Evolutionary conservation across 257 asterid genomes (phyloP).

Genomic region (Catharanthus roseus): DNA sequence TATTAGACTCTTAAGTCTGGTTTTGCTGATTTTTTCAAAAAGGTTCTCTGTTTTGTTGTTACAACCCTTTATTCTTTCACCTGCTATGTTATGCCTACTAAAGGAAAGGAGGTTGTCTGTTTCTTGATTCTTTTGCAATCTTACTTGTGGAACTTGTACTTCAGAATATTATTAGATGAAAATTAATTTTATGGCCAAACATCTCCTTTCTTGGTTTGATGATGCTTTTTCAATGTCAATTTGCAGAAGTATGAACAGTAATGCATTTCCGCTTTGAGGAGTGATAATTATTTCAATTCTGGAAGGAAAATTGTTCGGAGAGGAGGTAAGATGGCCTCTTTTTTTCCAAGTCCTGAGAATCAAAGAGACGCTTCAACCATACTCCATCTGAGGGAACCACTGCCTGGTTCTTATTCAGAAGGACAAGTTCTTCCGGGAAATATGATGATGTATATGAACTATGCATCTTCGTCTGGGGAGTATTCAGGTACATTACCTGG

Average conservation of each 20-base stretch:
- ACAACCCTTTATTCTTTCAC: not conserved
- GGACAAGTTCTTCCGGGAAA: constrained; percentile 36
- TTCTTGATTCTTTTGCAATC: not conserved
- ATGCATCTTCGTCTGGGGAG: constrained; percentile 48
- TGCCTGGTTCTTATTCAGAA: constrained; percentile 47
- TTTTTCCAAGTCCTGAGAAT: constrained; percentile 47
- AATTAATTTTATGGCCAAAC: not conserved
- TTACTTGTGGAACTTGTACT: not conserved
- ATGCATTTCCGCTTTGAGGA: constrained; percentile 14
- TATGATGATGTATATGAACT: constrained; percentile 54
- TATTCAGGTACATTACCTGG: constrained; percentile 37
- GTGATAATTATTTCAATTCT: constrained; percentile 1
- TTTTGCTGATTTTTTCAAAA: not conserved
- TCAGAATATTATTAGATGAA: not conserved
- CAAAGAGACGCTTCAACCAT: constrained; percentile 47
- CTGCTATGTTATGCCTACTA: not conserved
- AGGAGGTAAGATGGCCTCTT: constrained; percentile 49
- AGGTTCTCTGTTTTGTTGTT: not conserved
- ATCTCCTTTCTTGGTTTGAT: not conserved
- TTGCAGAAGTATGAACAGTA: constrained; percentile 8
- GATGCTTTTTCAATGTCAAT: not conserved
- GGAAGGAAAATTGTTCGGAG: constrained; percentile 6
- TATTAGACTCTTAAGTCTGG: no score
- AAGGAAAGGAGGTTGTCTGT: not conserved
- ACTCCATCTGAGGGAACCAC: constrained; percentile 50